Evolutionary conservation across 1,284 basidiomycete species (phyloP).

Genomic region (Sanghuangporus weigelae): DNA sequence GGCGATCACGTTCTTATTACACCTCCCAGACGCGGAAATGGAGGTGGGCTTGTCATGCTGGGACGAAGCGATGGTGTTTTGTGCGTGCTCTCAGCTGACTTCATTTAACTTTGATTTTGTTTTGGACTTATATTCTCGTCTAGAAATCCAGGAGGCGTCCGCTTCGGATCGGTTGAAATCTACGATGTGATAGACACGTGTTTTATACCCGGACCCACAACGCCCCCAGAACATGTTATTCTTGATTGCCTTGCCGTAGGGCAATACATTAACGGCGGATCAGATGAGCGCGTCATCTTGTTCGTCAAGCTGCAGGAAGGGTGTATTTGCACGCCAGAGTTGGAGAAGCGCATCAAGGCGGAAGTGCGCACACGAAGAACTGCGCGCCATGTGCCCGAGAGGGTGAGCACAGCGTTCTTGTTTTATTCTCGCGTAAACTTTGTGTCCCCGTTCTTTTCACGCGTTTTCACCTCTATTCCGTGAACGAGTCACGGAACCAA

Average conservation of each 20-base stretch:
- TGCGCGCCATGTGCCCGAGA: slow-evolving; percentile 69
- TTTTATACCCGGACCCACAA: slow-evolving; percentile 35
- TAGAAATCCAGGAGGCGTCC: slow-evolving; percentile 80
- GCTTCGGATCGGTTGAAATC: slow-evolving; percentile 82
- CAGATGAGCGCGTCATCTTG: slow-evolving; percentile 79
- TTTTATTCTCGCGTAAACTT: slow-evolving; percentile 8
- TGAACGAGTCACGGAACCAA: background rate
- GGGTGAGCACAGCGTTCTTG: slow-evolving; percentile 37
- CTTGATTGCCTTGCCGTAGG: slow-evolving; percentile 75
- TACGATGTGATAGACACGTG: slow-evolving; percentile 76
- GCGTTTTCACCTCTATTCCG: slow-evolving; percentile 2
- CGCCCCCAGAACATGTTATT: slow-evolving; percentile 42
- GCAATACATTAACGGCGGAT: slow-evolving; percentile 61
- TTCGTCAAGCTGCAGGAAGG: slow-evolving; percentile 71
- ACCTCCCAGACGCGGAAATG: slow-evolving; percentile 57
- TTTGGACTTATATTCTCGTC: background rate
- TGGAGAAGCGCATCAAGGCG: slow-evolving; percentile 55
- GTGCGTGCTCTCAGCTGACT: slow-evolving; percentile 34
- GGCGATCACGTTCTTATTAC: slow-evolving; percentile 75
- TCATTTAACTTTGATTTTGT: slow-evolving; percentile 19
- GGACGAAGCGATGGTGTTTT: slow-evolving; percentile 81
- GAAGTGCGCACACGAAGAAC: slow-evolving; percentile 65
- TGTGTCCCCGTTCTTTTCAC: slow-evolving; percentile 9
- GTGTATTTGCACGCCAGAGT: slow-evolving; percentile 41
- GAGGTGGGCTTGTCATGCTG: slow-evolving; percentile 78